Conservation (phyloP, 306 rosid genomes). For the Morella rubra region DNA sequence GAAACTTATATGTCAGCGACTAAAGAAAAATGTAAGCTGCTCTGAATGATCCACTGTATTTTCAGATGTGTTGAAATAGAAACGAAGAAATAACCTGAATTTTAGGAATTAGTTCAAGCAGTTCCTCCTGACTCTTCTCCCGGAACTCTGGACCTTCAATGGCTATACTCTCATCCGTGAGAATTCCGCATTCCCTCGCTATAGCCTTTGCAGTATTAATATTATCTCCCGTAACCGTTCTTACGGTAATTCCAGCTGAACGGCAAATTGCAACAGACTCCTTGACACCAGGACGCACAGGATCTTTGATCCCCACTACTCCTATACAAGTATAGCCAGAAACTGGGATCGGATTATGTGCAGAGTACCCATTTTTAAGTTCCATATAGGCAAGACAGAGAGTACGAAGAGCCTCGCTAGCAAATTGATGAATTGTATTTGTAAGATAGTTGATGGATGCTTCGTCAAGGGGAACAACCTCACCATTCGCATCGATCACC, state of each 20-base stretch:
- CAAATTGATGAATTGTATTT: conserved; percentile 67
- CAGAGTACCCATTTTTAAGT: conserved; percentile 63
- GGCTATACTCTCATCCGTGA: conserved; percentile 95
- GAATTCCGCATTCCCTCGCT: conserved; percentile 96
- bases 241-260: conserved; percentile 87
- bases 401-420: conserved; percentile 89
- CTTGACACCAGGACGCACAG: conserved; percentile 96
- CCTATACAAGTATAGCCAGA: conserved; percentile 88
- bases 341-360: conserved; percentile 61
- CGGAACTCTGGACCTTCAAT: conserved; percentile 95
- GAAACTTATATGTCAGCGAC: conserved; percentile 26
- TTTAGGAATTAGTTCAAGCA: conserved; percentile 75
- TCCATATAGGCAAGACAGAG: conserved; percentile 88
- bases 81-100: conserved; percentile 67
- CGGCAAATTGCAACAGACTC: conserved; percentile 92
- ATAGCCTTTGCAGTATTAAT: conserved; percentile 93
- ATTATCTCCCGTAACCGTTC: conserved; percentile 98
- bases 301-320: conserved; percentile 93
- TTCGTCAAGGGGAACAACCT: conserved; percentile 78
- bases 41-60: conserved; percentile 13
- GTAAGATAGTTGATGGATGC: conserved; percentile 56
- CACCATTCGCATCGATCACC: conserved; percentile 67
- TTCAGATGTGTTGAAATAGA: conserved; percentile 8
- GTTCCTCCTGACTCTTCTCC: conserved; percentile 70
- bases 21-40: conserved; percentile 18